phyloP scores from a whole-genome alignment of 345 rosid species.

The Acer negundo region DNA sequence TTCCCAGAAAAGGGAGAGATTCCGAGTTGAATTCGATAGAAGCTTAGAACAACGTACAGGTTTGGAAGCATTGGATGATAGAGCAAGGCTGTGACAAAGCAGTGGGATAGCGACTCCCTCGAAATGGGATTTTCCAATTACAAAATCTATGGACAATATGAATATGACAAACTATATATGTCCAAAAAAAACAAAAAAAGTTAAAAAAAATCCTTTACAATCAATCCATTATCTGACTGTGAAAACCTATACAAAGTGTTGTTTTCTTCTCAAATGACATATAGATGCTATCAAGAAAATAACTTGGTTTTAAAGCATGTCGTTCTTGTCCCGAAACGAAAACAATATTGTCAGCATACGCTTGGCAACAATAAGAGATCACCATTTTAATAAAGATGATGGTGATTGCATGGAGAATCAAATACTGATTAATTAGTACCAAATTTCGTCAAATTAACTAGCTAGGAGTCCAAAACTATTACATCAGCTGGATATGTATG shows the following conservation, averaged over 20 bases:
- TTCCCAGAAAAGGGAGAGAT: neutral
- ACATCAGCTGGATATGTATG: neutral
- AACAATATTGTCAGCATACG: neutral
- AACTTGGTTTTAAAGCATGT: neutral
- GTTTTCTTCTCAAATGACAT: neutral
- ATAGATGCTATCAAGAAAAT: conserved; percentile 16
- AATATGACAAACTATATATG: neutral
- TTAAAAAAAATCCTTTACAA: neutral
- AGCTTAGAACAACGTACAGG: neutral
- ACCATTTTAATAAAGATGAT: neutral
- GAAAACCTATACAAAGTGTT: conserved; percentile 9
- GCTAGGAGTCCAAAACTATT: neutral
- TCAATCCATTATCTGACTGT: neutral
- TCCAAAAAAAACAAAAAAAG: neutral
- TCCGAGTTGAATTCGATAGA: neutral
- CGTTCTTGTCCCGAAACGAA: neutral
- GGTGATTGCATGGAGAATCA: too few species aligned
- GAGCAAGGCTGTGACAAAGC: neutral
- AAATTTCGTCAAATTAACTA: too few species aligned
- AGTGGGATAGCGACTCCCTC: neutral
- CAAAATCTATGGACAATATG: neutral
- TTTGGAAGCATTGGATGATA: neutral
- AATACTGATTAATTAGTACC: too few species aligned
- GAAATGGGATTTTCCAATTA: neutral
- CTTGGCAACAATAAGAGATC: neutral